Base-by-base conservation (phyloP, 768 basidiomycete genomes). In the Mycena chlorophos region DNA sequence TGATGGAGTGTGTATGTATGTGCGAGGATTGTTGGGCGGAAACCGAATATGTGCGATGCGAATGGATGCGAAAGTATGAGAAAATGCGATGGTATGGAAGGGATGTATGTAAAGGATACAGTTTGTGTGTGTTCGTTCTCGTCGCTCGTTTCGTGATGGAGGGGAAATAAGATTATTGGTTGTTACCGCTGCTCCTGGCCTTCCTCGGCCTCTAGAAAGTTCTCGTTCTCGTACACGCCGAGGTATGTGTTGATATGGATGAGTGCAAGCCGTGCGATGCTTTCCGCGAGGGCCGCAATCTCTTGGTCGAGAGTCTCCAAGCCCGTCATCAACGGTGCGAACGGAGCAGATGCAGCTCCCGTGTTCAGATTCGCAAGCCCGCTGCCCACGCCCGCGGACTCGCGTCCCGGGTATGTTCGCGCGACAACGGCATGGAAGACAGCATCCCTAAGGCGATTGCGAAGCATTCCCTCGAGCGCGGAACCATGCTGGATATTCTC, bases 181-280 rank as follows among this genome's bases (percentile, higher is more conserved):
- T n/a, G 45, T n/a, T n/a, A n/a, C n/a, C n/a, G n/a, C n/a, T n/a
- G 52, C 42, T 52, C 12, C 20, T 14, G 27, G 31, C 19, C 47
- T 23, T 56, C 49, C 45, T 29, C 45, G 20, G 45, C 39, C 50
- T 65, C 66, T 57, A 81, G 70, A 66, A 86, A 85, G 38, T 79
- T 82, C 57, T 84, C 79, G 63, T 81, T 80, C 69, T 89, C 85
- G 71, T 94, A 94, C 53, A 91, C 68, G n/a, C 82, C 81, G 31
- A 88, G 74, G 69, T 89, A 92, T 49, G 89, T 85, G 59, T 84
- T 81, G 50, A 90, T 75, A 69, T 94, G 89, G 62, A 91, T 85
- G 45, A 82, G 73, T 2, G 86, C 85, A 51, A 94, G 78, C 55
- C 86, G 84, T 40, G 86, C 79, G 30, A 92, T 78, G 65, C 87